Percentiles rank a stretch among this genome's conserved stretches.
phyloP scores from a whole-genome alignment of 306 rosid genomes.

The Glycyrrhiza uralensis region DNA sequence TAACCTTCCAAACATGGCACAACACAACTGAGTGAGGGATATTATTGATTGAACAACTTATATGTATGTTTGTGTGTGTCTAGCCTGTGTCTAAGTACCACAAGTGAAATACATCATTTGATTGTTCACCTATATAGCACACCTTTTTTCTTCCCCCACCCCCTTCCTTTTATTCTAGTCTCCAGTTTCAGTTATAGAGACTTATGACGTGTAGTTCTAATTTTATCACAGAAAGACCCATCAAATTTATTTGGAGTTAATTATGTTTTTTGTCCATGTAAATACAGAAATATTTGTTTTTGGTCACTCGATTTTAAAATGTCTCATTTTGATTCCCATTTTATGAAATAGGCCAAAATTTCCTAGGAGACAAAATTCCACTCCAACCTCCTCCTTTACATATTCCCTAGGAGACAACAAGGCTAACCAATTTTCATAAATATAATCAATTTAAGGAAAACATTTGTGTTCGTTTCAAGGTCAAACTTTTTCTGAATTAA shows the following conservation, averaged over 20 bases:
- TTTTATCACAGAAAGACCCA: background rate
- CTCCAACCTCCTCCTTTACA: background rate
- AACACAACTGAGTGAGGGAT: slow-evolving; percentile 12
- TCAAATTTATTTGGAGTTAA: background rate
- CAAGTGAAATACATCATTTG: background rate
- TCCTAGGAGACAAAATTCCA: background rate
- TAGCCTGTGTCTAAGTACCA: too few species aligned
- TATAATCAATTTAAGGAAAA: slow-evolving; percentile 3
- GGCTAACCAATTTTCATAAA: background rate
- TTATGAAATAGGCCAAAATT: too few species aligned
- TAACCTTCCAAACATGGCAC: slow-evolving; percentile 56
- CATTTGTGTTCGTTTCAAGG: background rate
- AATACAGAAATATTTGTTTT: too few species aligned
- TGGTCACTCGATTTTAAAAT: too few species aligned
- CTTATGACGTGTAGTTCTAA: background rate
- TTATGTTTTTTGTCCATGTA: too few species aligned
- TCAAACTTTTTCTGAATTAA: background rate
- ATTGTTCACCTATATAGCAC: background rate
- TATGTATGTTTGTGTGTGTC: background rate
- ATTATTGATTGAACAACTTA: background rate
- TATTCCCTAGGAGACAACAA: background rate
- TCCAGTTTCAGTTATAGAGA: background rate
- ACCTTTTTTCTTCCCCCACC: background rate
- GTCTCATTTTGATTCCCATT: too few species aligned
- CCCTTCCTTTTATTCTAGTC: background rate